Evolutionary conservation across 2,329 filamentous ascomycete species (phyloP).

Genomic region (Cladosporium sp.): DNA sequence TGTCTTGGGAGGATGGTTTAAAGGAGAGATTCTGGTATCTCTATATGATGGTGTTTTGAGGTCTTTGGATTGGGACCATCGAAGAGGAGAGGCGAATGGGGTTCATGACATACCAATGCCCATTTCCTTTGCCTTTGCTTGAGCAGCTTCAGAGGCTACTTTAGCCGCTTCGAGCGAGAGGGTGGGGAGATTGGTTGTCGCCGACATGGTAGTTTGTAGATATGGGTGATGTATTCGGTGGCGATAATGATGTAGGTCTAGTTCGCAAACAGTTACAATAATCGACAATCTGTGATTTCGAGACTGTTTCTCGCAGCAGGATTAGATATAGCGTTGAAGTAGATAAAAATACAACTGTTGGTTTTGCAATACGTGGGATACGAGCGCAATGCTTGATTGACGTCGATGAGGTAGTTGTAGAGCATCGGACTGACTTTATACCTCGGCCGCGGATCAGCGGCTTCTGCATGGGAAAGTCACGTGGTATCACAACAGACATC

Average conservation of each 20-base stretch:
- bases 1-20: background rate
- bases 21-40: background rate
- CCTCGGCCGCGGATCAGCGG: conserved; percentile 11
- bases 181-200: conserved; percentile 30
- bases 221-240: background rate
- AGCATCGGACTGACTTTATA: background rate
- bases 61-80: background rate
- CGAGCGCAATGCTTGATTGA: background rate
- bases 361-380: too few relatives aligned
- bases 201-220: background rate
- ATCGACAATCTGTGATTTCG: background rate
- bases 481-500: background rate
- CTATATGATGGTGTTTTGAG: background rate
- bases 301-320: background rate
- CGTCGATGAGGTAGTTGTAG: background rate
- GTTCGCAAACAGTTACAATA: background rate
- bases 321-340: too few relatives aligned
- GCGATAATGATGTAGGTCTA: background rate
- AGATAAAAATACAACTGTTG: background rate
- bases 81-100: background rate
- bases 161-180: conserved; percentile 34
- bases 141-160: conserved; percentile 30
- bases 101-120: conserved; percentile 30
- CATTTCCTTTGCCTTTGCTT: conserved; percentile 34
- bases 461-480: background rate